Conservation (phyloP, 805 yeast species). For the Tetrapisispora nanseiensis region DNA sequence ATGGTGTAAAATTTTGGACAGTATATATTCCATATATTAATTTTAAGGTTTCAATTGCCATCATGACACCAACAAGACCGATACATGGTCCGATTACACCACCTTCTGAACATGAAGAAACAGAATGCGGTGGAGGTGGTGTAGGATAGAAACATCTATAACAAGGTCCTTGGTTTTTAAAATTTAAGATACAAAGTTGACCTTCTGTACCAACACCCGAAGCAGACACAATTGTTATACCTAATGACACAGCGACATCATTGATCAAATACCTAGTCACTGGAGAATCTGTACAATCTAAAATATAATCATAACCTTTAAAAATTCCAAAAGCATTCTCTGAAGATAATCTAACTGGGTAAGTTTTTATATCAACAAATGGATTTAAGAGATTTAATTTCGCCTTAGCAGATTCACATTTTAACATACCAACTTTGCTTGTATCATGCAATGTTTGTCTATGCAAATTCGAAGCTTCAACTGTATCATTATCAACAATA, state of each 20-base stretch:
- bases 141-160: conserved; percentile 86
- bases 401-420: conserved; percentile 68
- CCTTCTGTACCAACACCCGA: conserved; percentile 91
- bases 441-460: conserved; percentile 78
- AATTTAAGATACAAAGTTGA: conserved; percentile 71
- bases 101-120: conserved; percentile 82
- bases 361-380: conserved; percentile 43
- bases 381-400: conserved; percentile 57
- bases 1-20: conserved; percentile 50
- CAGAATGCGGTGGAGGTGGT: conserved; percentile 80
- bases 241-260: conserved; percentile 64
- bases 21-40: conserved; percentile 50
- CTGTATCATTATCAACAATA: conserved; percentile 77
- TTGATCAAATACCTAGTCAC: conserved; percentile 75
- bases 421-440: conserved; percentile 53
- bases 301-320: conserved; percentile 56
- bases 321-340: conserved; percentile 57
- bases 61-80: conserved; percentile 78
- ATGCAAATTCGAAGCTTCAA: conserved; percentile 79
- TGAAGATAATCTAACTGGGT: conserved; percentile 41
- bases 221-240: conserved; percentile 75
- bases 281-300: conserved; percentile 95
- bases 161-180: conserved; percentile 66
- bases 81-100: conserved; percentile 96
- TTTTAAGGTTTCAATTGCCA: conserved; percentile 83